phyloP scores from a whole-genome alignment of 768 basidiomycete genomes.

The Brasilioporus rufonigricans region DNA sequence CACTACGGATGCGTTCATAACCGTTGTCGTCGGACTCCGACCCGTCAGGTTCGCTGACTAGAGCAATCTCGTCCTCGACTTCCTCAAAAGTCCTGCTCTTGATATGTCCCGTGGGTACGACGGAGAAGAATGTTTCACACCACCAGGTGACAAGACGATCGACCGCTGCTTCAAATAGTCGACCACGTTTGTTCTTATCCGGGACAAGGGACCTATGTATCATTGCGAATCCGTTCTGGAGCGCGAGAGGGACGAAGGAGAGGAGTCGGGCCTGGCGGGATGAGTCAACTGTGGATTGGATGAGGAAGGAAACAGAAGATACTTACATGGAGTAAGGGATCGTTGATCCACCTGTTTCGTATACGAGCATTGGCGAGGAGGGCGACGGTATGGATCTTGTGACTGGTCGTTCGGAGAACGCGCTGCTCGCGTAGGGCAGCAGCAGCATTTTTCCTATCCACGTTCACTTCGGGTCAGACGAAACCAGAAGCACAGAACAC shows the following conservation, averaged over 20 bases:
- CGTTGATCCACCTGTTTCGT: conserved; percentile 84
- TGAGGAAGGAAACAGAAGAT: not conserved
- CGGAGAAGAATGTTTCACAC: conserved; percentile 66
- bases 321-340: conserved; percentile 77
- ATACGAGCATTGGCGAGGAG: conserved; percentile 70
- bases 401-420: conserved; percentile 69
- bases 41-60: conserved; percentile 33
- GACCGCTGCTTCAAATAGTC: conserved; percentile 84
- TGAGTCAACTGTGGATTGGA: conserved; percentile 3
- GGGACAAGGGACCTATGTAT: conserved; percentile 82
- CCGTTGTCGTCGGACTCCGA: conserved; percentile 44
- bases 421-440: conserved; percentile 63
- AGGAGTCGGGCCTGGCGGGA: conserved; percentile 74
- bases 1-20: conserved; percentile 67
- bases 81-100: conserved; percentile 77
- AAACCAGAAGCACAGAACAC: conserved; percentile 19
- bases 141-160: conserved; percentile 82
- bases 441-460: conserved; percentile 40
- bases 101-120: conserved; percentile 62
- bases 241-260: conserved; percentile 75
- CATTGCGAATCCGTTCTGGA: conserved; percentile 78
- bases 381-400: conserved; percentile 87
- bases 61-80: conserved; percentile 44
- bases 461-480: conserved; percentile 26
- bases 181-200: conserved; percentile 76